Percentiles rank a stretch among this genome's conserved stretches.
Evolutionary conservation across 2,329 filamentous ascomycete species (phyloP).

Genomic region (Fusarium fracticaudum): DNA sequence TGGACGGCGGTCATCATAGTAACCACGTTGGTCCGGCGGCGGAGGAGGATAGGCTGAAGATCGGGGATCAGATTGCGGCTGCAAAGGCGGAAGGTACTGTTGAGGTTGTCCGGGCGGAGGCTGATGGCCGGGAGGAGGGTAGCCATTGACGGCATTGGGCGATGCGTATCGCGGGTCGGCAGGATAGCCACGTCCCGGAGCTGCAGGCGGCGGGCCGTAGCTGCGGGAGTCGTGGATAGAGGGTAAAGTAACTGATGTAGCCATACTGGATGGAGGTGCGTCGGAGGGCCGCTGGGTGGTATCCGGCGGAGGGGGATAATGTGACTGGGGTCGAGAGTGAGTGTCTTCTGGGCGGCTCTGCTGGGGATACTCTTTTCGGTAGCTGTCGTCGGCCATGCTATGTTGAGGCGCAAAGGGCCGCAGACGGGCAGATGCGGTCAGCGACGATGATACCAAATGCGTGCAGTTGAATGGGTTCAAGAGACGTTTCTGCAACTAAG

Average conservation of each 20-base stretch:
- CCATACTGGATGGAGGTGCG: constrained; percentile 50
- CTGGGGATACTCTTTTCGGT: constrained; percentile 51
- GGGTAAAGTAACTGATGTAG: constrained; percentile 57
- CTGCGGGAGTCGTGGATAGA: constrained; percentile 59
- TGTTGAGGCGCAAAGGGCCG: constrained; percentile 42
- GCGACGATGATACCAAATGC: constrained; percentile 22
- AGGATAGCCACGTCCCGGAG: constrained; percentile 47
- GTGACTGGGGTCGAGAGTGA: constrained; percentile 54
- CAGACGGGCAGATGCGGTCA: constrained; percentile 39
- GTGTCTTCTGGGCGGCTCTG: constrained; percentile 51
- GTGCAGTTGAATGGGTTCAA: constrained; percentile 6
- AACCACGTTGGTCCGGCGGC: constrained; percentile 52
- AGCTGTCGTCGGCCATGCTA: constrained; percentile 54
- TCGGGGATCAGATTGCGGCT: constrained; percentile 49
- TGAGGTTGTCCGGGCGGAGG: constrained; percentile 42
- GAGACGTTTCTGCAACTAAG: constrained; percentile 26
- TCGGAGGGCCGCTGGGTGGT: constrained; percentile 48
- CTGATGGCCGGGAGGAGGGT: constrained; percentile 50
- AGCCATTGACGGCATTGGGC: constrained; percentile 58
- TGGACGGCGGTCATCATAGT: constrained; percentile 50
- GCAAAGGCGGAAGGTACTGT: constrained; percentile 52
- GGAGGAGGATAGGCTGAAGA: constrained; percentile 51
- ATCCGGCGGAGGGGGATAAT: constrained; percentile 53
- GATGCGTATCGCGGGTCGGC: constrained; percentile 54
- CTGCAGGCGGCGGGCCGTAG: constrained; percentile 47